Conservation (phyloP, 176 grass and related monocot genomes). For the Oryza meridionalis region DNA sequence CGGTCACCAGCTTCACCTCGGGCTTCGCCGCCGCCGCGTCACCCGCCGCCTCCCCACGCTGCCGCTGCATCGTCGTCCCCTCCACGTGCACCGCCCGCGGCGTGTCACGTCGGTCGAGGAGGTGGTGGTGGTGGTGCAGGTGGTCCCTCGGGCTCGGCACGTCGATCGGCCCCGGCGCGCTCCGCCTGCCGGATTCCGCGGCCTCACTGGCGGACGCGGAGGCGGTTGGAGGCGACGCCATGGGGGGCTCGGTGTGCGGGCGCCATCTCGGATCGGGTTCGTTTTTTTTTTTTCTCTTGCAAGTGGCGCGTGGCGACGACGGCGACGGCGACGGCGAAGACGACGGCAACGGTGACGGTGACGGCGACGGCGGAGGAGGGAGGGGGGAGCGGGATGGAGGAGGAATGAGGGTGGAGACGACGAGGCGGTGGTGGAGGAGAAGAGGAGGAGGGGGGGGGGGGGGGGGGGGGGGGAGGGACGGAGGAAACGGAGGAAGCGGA, state of each 20-base stretch:
- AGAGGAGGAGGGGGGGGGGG: too few relatives aligned
- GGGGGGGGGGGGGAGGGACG: too few relatives aligned
- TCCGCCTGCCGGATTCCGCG: not conserved
- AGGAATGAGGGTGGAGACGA: not conserved
- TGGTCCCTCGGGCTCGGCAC: not conserved
- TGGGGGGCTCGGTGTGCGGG: not conserved
- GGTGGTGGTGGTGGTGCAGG: conserved; percentile 12
- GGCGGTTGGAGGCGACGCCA: conserved; percentile 23
- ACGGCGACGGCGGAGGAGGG: conserved; percentile 32
- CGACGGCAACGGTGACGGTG: conserved; percentile 1
- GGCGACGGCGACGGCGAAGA: conserved; percentile 19
- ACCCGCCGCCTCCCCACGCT: conserved; percentile 15
- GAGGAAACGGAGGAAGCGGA: not conserved
- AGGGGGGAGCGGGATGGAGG: not conserved
- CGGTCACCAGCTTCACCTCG: conserved; percentile 46
- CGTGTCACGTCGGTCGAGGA: conserved; percentile 48
- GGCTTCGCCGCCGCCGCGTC: conserved; percentile 17
- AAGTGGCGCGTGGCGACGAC: not conserved
- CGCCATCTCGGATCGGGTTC: conserved; percentile 25
- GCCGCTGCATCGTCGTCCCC: not conserved
- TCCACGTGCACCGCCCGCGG: not conserved
- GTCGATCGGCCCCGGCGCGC: conserved; percentile 26
- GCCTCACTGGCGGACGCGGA: not conserved
- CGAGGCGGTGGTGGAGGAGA: too few relatives aligned
- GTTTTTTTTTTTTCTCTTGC: not conserved